Percentiles rank a stretch among this genome's conserved stretches.
Evolutionary conservation across 768 basidiomycete genomes (phyloP).

Genomic region (Boletellus ananiceps): DNA sequence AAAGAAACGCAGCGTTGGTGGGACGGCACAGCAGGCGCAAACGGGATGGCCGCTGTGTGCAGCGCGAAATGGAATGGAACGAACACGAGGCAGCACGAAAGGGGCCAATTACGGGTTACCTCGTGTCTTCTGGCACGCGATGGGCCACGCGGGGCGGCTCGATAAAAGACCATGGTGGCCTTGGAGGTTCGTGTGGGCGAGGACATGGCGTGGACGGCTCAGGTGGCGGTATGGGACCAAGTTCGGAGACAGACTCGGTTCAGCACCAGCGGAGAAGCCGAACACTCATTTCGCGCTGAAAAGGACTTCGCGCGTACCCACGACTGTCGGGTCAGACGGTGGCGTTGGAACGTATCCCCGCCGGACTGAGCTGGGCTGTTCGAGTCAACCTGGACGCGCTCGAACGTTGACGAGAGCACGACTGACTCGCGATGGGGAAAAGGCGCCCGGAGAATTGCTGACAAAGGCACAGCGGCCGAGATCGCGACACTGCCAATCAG

Average conservation of each 20-base stretch:
- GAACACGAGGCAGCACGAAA: conserved; percentile 32
- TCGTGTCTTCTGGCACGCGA: conserved; percentile 17
- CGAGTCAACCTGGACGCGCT: no score
- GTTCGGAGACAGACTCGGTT: no score
- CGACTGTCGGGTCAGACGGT: background rate
- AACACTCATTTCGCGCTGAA: background rate
- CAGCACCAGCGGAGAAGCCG: background rate
- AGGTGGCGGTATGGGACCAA: no score
- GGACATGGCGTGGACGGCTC: no score
- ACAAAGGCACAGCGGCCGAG: no score
- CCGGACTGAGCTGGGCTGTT: no score
- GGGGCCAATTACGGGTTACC: conserved; percentile 16
- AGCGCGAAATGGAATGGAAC: conserved; percentile 17
- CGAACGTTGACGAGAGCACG: no score
- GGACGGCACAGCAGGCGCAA: conserved; percentile 22
- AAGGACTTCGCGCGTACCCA: background rate
- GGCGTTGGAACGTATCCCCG: background rate
- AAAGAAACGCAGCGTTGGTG: conserved; percentile 1
- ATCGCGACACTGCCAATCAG: no score
- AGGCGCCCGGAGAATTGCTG: background rate
- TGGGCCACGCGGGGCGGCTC: background rate
- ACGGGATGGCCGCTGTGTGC: conserved; percentile 14
- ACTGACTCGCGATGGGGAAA: no score
- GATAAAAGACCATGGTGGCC: background rate
- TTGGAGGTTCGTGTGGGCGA: no score